These are phyloP conservation scores for Azolla pinnata DNA, from an alignment of 75 land plant genomes.

Conservation along the genomic window DNA sequence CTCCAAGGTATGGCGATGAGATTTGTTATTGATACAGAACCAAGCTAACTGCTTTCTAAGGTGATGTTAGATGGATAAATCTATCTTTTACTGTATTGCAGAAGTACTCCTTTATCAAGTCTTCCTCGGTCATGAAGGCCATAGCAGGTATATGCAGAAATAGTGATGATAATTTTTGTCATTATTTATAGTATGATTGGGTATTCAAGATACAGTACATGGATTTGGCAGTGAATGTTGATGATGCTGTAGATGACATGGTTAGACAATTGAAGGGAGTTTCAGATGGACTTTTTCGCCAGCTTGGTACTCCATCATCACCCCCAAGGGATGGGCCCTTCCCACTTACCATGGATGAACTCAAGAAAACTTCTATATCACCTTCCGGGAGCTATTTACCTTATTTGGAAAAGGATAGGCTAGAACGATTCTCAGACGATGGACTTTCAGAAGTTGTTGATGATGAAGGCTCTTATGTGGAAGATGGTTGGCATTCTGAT, in stretches of 20 bases:
- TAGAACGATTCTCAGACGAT: constrained; percentile 46
- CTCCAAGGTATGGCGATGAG: constrained; percentile 81
- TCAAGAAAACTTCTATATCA: constrained; percentile 30
- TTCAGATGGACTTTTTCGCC: constrained; percentile 57
- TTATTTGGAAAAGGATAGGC: constrained; percentile 18
- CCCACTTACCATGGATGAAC: constrained; percentile 9
- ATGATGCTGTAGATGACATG: constrained; percentile 99
- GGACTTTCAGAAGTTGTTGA: constrained; percentile 34
- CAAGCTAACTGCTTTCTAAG: no score
- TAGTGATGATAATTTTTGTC: no score
- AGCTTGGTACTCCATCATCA: constrained; percentile 33
- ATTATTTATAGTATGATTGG: no score
- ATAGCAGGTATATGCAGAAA: constrained; percentile 78
- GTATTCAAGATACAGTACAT: no score
- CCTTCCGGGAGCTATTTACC: constrained; percentile 7
- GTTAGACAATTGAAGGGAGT: constrained; percentile 93
- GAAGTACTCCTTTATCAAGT: constrained; percentile 86
- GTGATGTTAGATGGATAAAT: no score
- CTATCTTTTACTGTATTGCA: constrained; percentile 24
- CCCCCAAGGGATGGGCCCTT: constrained; percentile 16
- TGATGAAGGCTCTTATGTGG: constrained; percentile 12
- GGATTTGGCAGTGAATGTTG: constrained; percentile 74
- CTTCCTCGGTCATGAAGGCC: constrained; percentile 85
- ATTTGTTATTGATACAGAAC: no score
- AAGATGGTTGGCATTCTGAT: constrained; percentile 68